A percentile compares a stretch with the other conserved stretches of the same genome.
Evolutionary conservation across 148 eudicot species (phyloP).

Genomic region (Rhododendron molle): DNA sequence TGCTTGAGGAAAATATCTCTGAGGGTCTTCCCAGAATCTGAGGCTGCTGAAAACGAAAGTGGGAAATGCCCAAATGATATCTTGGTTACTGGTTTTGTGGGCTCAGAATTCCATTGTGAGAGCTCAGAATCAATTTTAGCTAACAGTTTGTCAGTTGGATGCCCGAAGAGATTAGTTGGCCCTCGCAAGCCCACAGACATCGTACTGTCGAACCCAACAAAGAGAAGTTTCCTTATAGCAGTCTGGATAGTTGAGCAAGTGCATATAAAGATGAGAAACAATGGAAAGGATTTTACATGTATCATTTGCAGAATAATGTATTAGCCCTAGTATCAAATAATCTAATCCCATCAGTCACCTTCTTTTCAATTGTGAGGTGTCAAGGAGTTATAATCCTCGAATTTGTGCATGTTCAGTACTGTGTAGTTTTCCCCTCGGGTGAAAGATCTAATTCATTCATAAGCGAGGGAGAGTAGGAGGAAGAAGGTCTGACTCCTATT

Average conservation of each 20-base stretch:
- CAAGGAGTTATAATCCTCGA: neutral
- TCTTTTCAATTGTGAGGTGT: neutral
- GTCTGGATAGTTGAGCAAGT: slow-evolving; percentile 51
- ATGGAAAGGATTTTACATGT: neutral
- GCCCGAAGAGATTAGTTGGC: slow-evolving; percentile 94
- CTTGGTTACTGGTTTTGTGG: slow-evolving; percentile 56
- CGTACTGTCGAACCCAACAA: slow-evolving; percentile 86
- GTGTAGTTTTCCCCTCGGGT: neutral
- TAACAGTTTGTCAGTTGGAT: slow-evolving; percentile 70
- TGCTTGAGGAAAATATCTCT: slow-evolving; percentile 60
- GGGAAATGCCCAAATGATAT: slow-evolving; percentile 91
- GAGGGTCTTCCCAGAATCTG: slow-evolving; percentile 66
- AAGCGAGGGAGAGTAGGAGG: neutral
- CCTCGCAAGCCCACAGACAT: slow-evolving; percentile 81
- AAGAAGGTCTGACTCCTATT: neutral
- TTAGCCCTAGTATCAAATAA: neutral
- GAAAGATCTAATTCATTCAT: neutral
- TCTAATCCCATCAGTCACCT: neutral
- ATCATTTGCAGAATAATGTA: neutral
- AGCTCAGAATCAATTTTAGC: slow-evolving; percentile 65
- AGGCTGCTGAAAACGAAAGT: slow-evolving; percentile 70
- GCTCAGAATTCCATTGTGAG: slow-evolving; percentile 58
- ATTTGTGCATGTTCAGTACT: neutral
- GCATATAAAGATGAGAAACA: slow-evolving; percentile 7
- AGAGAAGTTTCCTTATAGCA: slow-evolving; percentile 60